Evolutionary conservation across 75 land plant genomes (phyloP).

Genomic region (Adiantum capillusveneris): DNA sequence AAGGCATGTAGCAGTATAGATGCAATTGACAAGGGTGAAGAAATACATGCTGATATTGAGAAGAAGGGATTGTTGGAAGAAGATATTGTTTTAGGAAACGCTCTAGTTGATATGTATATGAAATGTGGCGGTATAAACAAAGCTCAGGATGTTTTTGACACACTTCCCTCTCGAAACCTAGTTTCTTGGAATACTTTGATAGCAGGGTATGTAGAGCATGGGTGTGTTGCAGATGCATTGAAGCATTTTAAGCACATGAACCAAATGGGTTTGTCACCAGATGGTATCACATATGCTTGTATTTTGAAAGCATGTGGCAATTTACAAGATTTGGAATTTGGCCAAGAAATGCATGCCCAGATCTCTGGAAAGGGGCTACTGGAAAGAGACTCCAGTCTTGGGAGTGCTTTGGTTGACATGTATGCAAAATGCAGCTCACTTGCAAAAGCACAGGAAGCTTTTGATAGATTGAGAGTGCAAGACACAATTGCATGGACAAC

Average conservation of each 20-base stretch:
- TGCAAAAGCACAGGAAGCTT: conserved; percentile 22
- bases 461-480: conserved; percentile 13
- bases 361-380: conserved; percentile 24
- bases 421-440: conserved; percentile 28
- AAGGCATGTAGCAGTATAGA: conserved; percentile 19
- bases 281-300: conserved; percentile 14
- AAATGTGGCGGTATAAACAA: conserved; percentile 14
- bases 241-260: conserved; percentile 2
- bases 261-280: conserved; percentile 13
- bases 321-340: conserved; percentile 16
- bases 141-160: conserved; percentile 14
- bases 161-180: neutral
- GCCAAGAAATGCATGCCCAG: conserved; percentile 26
- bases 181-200: conserved; percentile 19
- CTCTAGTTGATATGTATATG: conserved; percentile 24
- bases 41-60: conserved; percentile 12
- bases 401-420: conserved; percentile 35
- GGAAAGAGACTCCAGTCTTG: conserved; percentile 27
- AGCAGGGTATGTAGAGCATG: conserved; percentile 15
- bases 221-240: conserved; percentile 10
- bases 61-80: conserved; percentile 9
- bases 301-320: conserved; percentile 21
- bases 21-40: conserved; percentile 18
- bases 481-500: conserved; percentile 37
- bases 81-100: conserved; percentile 10